Evolutionary conservation across 2,329 filamentous ascomycete species (phyloP).

Genomic region (Annulohypoxylon truncatum): DNA sequence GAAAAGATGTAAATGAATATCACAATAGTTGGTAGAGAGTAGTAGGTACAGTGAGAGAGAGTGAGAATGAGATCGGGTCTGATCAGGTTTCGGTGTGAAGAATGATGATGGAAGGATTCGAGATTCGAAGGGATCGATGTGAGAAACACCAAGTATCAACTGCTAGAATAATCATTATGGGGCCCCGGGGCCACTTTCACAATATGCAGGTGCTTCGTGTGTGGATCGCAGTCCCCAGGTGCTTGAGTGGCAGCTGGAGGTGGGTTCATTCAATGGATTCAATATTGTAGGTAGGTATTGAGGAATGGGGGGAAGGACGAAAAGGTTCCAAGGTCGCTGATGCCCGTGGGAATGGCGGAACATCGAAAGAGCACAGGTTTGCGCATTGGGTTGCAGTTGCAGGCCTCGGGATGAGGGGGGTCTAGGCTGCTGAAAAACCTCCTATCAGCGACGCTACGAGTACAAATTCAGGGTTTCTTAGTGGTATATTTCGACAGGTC

Average conservation of each 20-base stretch:
- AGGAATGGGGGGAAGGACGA: neutral
- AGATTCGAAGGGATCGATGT: slow-evolving; percentile 28
- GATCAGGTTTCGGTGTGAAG: slow-evolving; percentile 37
- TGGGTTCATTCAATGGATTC: neutral
- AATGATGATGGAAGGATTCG: slow-evolving; percentile 27
- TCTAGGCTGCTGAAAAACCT: slow-evolving; percentile 34
- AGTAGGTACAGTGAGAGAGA: slow-evolving; percentile 3
- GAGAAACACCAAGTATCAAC: slow-evolving; percentile 27
- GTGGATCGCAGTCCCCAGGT: slow-evolving; percentile 29
- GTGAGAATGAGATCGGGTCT: slow-evolving; percentile 16
- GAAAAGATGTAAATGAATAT: slow-evolving; percentile 16
- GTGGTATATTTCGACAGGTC: slow-evolving; percentile 35
- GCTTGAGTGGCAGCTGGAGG: slow-evolving; percentile 5
- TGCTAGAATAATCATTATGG: slow-evolving; percentile 29
- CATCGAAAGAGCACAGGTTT: slow-evolving; percentile 1
- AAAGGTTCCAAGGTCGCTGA: neutral
- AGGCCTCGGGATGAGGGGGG: slow-evolving; percentile 8
- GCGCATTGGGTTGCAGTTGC: slow-evolving; percentile 5
- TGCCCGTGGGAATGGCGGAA: slow-evolving; percentile 10
- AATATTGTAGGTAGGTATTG: slow-evolving; percentile 3
- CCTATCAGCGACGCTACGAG: slow-evolving; percentile 28
- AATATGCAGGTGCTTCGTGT: slow-evolving; percentile 39
- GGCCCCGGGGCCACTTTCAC: slow-evolving; percentile 31
- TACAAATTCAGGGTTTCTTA: slow-evolving; percentile 27
- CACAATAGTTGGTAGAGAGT: slow-evolving; percentile 4